These are phyloP conservation scores for Pouteria campechiana DNA, from an alignment of 179 eudicot genomes.

Conservation along the genomic window DNA sequence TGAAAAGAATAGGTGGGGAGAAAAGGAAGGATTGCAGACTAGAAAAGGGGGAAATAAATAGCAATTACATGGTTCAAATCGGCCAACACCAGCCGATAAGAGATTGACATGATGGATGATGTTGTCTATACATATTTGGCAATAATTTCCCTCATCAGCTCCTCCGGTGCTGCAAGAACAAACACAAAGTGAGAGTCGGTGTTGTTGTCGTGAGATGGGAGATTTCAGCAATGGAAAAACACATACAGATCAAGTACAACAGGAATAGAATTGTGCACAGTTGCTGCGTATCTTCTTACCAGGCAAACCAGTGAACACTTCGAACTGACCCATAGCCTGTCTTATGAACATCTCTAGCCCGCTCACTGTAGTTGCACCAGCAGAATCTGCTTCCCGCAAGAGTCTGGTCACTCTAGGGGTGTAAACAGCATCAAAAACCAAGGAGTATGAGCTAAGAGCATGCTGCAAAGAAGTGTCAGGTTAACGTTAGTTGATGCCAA, in stretches of 20 bases:
- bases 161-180: constrained; percentile 14
- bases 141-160: constrained; percentile 11
- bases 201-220: background rate
- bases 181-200: background rate
- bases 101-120: no score
- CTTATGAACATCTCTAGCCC: constrained; percentile 42
- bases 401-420: constrained; percentile 28
- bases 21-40: no score
- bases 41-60: no score
- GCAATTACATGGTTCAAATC: no score
- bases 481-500: no score
- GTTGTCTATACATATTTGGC: no score
- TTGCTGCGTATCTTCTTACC: constrained; percentile 18
- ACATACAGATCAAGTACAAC: background rate
- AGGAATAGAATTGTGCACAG: background rate
- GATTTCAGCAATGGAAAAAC: background rate
- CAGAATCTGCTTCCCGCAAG: constrained; percentile 22
- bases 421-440: constrained; percentile 38
- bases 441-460: constrained; percentile 29
- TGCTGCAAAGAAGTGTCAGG: constrained; percentile 35
- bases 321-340: constrained; percentile 31
- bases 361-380: constrained; percentile 31
- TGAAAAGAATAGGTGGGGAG: no score
- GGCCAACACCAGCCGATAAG: no score
- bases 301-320: constrained; percentile 34